A percentile compares a stretch with the other conserved stretches of the same genome.
Conservation (phyloP, 352 stramenopile species). For the Phytophthora sp. region DNA sequence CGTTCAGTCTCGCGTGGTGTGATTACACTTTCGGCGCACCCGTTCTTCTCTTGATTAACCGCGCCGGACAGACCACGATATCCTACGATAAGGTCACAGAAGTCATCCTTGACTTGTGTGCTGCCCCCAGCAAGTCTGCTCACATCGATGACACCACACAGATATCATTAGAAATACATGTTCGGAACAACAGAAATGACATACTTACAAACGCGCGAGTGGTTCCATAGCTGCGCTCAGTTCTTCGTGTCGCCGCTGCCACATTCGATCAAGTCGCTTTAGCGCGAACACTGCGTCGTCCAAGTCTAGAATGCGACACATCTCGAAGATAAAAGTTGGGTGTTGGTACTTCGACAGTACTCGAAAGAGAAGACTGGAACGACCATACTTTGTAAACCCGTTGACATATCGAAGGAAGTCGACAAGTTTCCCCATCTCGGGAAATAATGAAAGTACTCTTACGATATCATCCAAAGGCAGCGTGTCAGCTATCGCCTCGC, state of each 20-base stretch:
- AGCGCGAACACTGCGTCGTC: constrained; percentile 73
- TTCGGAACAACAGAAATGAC: not conserved
- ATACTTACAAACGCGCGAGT: constrained; percentile 26
- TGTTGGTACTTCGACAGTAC: constrained; percentile 58
- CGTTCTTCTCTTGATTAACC: constrained; percentile 10
- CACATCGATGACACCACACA: not conserved
- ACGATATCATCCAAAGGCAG: constrained; percentile 53
- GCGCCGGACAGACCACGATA: constrained; percentile 38
- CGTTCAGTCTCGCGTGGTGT: constrained; percentile 3
- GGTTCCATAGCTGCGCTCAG: constrained; percentile 37
- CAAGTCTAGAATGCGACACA: constrained; percentile 65
- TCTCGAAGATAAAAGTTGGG: constrained; percentile 65
- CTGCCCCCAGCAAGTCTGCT: constrained; percentile 7
- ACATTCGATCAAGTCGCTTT: constrained; percentile 64
- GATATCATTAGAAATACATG: too few species aligned
- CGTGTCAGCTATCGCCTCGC: constrained; percentile 44
- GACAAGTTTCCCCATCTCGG: constrained; percentile 30
- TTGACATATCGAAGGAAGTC: constrained; percentile 55
- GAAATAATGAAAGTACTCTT: constrained; percentile 62
- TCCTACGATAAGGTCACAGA: constrained; percentile 71
- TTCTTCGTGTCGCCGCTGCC: constrained; percentile 27
- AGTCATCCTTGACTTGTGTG: constrained; percentile 47
- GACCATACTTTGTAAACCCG: constrained; percentile 32
- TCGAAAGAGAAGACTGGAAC: constrained; percentile 50
- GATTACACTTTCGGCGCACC: constrained; percentile 16